Evolutionary conservation across 176 grass and related monocot species (phyloP).

Genomic region (Triticum aestivum): DNA sequence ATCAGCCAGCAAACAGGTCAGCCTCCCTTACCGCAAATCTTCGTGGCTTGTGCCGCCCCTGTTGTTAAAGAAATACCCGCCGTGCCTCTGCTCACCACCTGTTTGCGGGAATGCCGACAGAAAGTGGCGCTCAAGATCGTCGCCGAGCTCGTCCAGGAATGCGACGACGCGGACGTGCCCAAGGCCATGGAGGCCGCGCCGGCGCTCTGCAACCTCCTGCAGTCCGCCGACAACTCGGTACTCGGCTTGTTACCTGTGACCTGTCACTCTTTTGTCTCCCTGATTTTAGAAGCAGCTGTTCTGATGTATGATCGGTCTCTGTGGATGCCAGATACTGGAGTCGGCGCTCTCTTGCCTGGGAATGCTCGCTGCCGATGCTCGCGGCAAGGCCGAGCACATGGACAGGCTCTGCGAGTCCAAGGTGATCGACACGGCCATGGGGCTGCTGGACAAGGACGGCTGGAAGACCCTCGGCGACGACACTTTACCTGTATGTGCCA

Average conservation of each 20-base stretch:
- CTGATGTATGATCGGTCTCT: neutral
- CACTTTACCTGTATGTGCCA: constrained; percentile 42
- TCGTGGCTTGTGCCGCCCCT: no score
- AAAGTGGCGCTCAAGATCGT: constrained; percentile 46
- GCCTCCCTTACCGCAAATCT: neutral
- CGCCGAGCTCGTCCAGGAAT: neutral
- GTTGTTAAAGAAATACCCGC: no score
- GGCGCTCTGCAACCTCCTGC: constrained; percentile 50
- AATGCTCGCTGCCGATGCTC: constrained; percentile 15
- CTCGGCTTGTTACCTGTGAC: no score
- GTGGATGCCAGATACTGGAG: constrained; percentile 34
- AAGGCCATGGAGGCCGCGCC: constrained; percentile 51
- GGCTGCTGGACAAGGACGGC: constrained; percentile 36
- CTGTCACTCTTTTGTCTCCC: neutral
- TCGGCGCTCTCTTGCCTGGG: constrained; percentile 36
- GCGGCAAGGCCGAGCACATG: constrained; percentile 25
- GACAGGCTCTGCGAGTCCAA: constrained; percentile 43
- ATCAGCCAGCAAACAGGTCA: constrained; percentile 35
- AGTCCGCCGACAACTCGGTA: constrained; percentile 45
- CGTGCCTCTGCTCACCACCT: constrained; percentile 14
- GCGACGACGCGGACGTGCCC: neutral
- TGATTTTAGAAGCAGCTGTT: neutral
- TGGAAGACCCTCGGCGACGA: constrained; percentile 38
- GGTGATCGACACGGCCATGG: constrained; percentile 26
- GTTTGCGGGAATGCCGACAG: constrained; percentile 38